Evolutionary conservation across 768 basidiomycete genomes (phyloP).

Genomic region (Crepidotus variabilis): DNA sequence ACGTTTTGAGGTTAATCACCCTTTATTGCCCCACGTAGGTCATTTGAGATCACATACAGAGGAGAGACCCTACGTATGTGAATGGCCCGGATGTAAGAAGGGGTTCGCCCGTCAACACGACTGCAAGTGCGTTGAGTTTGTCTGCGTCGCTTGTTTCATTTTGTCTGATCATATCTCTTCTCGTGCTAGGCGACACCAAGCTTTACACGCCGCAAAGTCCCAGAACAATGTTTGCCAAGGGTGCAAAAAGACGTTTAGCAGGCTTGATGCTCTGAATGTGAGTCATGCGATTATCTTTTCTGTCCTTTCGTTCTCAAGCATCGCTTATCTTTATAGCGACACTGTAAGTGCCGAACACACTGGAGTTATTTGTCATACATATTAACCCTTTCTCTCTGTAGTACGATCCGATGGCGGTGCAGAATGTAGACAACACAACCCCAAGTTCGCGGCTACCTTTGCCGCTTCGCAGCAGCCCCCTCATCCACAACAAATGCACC

Average conservation of each 20-base stretch:
- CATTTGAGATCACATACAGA: conserved; percentile 95
- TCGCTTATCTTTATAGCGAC: conserved; percentile 46
- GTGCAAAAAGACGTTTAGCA: conserved; percentile 92
- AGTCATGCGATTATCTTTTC: conserved; percentile 34
- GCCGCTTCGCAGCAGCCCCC: conserved; percentile 6
- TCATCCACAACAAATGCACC: conserved; percentile 2
- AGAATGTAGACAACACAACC: conserved; percentile 57
- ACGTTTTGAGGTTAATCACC: conserved; percentile 7
- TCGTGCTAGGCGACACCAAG: conserved; percentile 73
- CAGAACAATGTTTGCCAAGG: conserved; percentile 86
- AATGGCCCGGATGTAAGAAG: conserved; percentile 92
- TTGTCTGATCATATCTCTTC: conserved; percentile 6
- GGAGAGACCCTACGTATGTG: conserved; percentile 90
- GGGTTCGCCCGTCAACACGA: conserved; percentile 95
- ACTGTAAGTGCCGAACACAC: conserved; percentile 50
- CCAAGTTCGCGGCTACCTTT: conserved; percentile 27
- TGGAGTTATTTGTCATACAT: conserved; percentile 18
- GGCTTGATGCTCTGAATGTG: conserved; percentile 92
- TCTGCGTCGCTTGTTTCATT: conserved; percentile 1
- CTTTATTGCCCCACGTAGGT: conserved; percentile 39
- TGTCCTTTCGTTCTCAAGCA: conserved; percentile 1
- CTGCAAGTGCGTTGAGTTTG: conserved; percentile 71
- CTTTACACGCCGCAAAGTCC: conserved; percentile 80
- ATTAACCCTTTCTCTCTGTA: conserved; percentile 31
- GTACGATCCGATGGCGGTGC: conserved; percentile 85